Evolutionary conservation across 345 rosid genomes (phyloP), one percentile per base, ranked within the genome.

Genomic region (Eucalyptus shirleyi): DNA sequence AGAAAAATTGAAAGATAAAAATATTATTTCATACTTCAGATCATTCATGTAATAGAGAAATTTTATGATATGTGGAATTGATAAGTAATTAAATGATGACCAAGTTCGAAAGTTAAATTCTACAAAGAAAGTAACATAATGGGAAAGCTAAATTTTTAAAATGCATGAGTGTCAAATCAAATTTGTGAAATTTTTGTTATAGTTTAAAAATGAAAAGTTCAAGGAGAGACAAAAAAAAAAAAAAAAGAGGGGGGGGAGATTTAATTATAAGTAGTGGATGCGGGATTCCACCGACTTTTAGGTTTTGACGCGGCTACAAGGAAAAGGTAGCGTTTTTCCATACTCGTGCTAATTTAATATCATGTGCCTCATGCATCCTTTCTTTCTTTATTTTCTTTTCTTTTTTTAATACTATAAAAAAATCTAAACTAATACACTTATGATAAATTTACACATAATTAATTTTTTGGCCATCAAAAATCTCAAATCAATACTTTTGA

Each of bases 241-340:
- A 11, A 49, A 1, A 49, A 12, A 0, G 1, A 0, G 0, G 0
- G 6, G 6, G 17, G 6, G 17, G 8, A 18, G 6, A 18, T 7
- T 18, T 53, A 3, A 18, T 53, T 53, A 53, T 1, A 53, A 53
- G 24, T 19, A 19, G 10, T 53, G 56, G 56, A 19, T 53, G 8
- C 56, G 56, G 56, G 56, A 53, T 53, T 19, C 56, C 56, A 19
- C 56, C 56, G 9, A 53, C 24, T 4, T 37, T 6, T 40, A 19
- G 34, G 21, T 65, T 65, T n/a, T n/a, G 37, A n/a, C 37, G 21
- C 16, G 37, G 77, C 32, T 65, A n/a, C 37, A n/a, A n/a, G 77
- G 21, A n/a, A 65, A n/a, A 65, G 7, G 77, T n/a, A 16, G 77
- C 40, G 37, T n/a, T 65, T n/a, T 65, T n/a, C 37, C 17, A n/a